phyloP scores from a whole-genome alignment of 257 asterid genomes.

The Linderniella brevidens region DNA sequence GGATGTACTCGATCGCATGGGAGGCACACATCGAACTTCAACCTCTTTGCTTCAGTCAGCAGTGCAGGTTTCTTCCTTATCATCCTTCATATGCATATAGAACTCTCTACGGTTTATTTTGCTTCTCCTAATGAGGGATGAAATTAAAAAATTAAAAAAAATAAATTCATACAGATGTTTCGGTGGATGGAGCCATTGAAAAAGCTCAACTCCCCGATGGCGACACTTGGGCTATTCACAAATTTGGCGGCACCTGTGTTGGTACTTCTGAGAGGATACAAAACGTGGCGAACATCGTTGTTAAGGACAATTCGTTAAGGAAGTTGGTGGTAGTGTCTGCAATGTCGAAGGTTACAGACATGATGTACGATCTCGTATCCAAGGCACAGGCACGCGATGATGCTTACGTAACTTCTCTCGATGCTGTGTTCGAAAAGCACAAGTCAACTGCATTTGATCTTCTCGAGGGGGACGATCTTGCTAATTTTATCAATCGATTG shows the following conservation, averaged over 20 bases:
- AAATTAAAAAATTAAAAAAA: no score
- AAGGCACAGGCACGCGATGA: slow-evolving; percentile 77
- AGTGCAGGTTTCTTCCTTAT: slow-evolving; percentile 36
- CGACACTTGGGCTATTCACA: slow-evolving; percentile 84
- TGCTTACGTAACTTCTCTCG: slow-evolving; percentile 45
- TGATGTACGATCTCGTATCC: slow-evolving; percentile 85
- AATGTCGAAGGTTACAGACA: slow-evolving; percentile 94
- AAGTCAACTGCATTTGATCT: slow-evolving; percentile 61
- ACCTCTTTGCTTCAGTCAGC: slow-evolving; percentile 36
- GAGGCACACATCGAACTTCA: slow-evolving; percentile 20
- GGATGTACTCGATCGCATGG: slow-evolving; percentile 21
- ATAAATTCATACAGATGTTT: slow-evolving; percentile 22
- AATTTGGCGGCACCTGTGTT: slow-evolving; percentile 96
- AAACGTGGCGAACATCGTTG: slow-evolving; percentile 72
- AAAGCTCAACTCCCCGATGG: slow-evolving; percentile 57
- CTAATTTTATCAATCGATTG: slow-evolving; percentile 44
- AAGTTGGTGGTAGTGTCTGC: slow-evolving; percentile 91
- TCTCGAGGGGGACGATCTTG: slow-evolving; percentile 61
- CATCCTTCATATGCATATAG: neutral
- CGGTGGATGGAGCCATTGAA: slow-evolving; percentile 38
- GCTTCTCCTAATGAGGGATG: slow-evolving; percentile 4
- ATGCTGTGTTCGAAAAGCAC: slow-evolving; percentile 75
- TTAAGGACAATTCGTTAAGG: slow-evolving; percentile 54
- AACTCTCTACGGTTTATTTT: neutral
- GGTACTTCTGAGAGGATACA: slow-evolving; percentile 78